Conservation (phyloP, 1,284 basidiomycete species). For the Takashimella koratensis region DNA sequence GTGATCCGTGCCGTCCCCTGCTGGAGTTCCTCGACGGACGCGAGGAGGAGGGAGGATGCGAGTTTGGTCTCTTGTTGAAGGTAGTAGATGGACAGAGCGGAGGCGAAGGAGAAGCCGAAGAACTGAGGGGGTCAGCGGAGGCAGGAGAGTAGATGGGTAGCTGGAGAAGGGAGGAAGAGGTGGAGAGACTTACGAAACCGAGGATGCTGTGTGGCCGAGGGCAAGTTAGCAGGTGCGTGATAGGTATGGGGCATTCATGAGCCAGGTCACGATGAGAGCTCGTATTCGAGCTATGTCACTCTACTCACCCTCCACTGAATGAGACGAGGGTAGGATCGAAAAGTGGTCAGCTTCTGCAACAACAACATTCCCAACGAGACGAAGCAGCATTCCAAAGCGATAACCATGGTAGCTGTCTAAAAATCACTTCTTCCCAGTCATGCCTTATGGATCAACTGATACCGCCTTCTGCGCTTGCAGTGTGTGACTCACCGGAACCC, state of each 20-base stretch:
- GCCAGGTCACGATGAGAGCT: no score
- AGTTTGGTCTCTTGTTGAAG: slow-evolving; percentile 84
- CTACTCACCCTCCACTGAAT: slow-evolving; percentile 64
- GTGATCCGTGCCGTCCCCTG: slow-evolving; percentile 78
- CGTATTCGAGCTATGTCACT: not conserved
- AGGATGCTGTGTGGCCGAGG: slow-evolving; percentile 64
- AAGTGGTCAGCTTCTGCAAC: not conserved
- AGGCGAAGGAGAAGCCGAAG: slow-evolving; percentile 35
- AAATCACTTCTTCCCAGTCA: not conserved
- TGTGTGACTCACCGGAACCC: slow-evolving; percentile 57
- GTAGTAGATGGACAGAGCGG: slow-evolving; percentile 70
- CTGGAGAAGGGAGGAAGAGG: not conserved
- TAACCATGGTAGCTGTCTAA: not conserved
- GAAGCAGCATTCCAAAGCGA: not conserved
- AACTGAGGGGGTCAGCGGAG: slow-evolving; percentile 74
- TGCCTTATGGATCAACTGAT: no score
- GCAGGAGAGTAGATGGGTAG: slow-evolving; percentile 55
- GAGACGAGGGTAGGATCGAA: not conserved
- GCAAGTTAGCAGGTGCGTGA: no score
- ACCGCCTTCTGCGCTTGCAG: no score
- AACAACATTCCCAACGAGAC: not conserved
- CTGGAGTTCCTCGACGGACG: slow-evolving; percentile 81
- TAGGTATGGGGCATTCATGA: no score
- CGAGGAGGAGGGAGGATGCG: slow-evolving; percentile 74
- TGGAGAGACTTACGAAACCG: slow-evolving; percentile 61